A percentile compares a stretch with the other conserved stretches of the same genome.
Conservation (phyloP, 306 rosid species). For the Abrus pulchellus region DNA sequence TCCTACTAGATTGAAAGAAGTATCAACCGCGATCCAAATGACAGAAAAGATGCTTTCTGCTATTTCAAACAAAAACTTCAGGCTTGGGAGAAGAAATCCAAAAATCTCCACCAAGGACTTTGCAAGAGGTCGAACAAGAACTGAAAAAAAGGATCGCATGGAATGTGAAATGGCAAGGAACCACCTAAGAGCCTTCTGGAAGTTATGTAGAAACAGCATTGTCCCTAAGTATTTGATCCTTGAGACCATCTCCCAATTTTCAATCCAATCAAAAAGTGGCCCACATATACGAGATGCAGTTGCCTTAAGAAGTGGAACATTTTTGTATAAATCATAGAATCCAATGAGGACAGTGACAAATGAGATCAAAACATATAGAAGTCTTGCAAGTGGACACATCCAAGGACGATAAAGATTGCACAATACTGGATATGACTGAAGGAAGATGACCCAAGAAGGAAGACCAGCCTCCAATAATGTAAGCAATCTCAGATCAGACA, state of each 20-base stretch:
- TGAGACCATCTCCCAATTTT: conserved; percentile 96
- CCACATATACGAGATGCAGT: conserved; percentile 92
- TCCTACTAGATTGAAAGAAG: conserved; percentile 61
- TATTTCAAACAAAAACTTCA: conserved; percentile 57
- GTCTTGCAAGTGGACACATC: conserved; percentile 96
- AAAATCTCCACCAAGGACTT: conserved; percentile 65
- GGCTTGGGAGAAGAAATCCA: conserved; percentile 75
- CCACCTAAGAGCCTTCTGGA: conserved; percentile 86
- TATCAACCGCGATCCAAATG: conserved; percentile 65
- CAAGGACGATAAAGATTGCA: conserved; percentile 96
- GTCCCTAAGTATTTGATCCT: conserved; percentile 96
- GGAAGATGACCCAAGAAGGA: conserved; percentile 96
- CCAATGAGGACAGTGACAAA: conserved; percentile 92
- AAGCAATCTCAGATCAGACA: conserved; percentile 87
- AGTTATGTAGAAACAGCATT: conserved; percentile 90
- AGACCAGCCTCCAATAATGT: conserved; percentile 97
- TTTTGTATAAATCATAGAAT: conserved; percentile 92
- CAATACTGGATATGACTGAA: conserved; percentile 94
- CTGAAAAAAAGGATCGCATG: conserved; percentile 67
- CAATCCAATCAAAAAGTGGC: conserved; percentile 96
- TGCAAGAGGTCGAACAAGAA: conserved; percentile 76
- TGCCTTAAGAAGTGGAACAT: conserved; percentile 95
- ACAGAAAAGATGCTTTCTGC: conserved; percentile 66
- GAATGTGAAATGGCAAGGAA: conserved; percentile 69
- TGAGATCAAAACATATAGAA: conserved; percentile 79